Evolutionary conservation across 768 basidiomycete genomes (phyloP).

Genomic region (Leccinum variicolor): DNA sequence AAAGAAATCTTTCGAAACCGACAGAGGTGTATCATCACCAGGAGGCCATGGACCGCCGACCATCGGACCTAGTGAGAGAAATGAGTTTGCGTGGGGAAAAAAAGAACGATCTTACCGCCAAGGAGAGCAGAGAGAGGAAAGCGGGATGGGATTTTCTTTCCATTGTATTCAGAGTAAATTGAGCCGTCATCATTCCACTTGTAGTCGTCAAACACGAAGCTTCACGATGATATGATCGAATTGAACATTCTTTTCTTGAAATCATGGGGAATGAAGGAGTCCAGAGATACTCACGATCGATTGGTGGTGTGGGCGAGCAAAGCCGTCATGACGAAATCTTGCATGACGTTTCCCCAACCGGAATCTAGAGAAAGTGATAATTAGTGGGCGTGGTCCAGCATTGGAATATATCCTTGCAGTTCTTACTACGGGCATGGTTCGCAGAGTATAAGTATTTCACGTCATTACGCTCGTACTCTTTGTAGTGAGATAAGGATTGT

Average conservation of each 20-base stretch:
- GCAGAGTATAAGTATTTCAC: slow-evolving; percentile 45
- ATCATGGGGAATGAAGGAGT: background rate
- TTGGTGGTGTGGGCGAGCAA: slow-evolving; percentile 33
- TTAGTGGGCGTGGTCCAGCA: background rate
- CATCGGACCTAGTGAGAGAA: slow-evolving; percentile 31
- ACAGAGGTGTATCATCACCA: slow-evolving; percentile 30
- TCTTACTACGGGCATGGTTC: slow-evolving; percentile 41
- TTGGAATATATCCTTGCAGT: background rate
- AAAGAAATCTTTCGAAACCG: slow-evolving; percentile 37
- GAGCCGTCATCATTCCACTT: slow-evolving; percentile 37
- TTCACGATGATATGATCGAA: slow-evolving; percentile 9
- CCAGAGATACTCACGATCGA: slow-evolving; percentile 29
- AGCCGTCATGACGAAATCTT: slow-evolving; percentile 36
- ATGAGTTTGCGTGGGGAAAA: background rate
- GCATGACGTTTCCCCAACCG: slow-evolving; percentile 42
- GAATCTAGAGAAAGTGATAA: slow-evolving; percentile 22
- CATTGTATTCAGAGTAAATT: slow-evolving; percentile 36
- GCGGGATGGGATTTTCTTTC: slow-evolving; percentile 36
- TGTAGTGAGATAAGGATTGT: slow-evolving; percentile 40
- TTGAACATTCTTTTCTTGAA: slow-evolving; percentile 1
- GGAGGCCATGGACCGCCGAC: slow-evolving; percentile 38
- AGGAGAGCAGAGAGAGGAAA: slow-evolving; percentile 40
- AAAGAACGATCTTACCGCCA: slow-evolving; percentile 31
- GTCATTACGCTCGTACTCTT: slow-evolving; percentile 30
- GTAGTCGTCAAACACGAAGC: slow-evolving; percentile 44